phyloP scores from a whole-genome alignment of 163 green algal genomes.

The Coccomyxa subellipsoidea region DNA sequence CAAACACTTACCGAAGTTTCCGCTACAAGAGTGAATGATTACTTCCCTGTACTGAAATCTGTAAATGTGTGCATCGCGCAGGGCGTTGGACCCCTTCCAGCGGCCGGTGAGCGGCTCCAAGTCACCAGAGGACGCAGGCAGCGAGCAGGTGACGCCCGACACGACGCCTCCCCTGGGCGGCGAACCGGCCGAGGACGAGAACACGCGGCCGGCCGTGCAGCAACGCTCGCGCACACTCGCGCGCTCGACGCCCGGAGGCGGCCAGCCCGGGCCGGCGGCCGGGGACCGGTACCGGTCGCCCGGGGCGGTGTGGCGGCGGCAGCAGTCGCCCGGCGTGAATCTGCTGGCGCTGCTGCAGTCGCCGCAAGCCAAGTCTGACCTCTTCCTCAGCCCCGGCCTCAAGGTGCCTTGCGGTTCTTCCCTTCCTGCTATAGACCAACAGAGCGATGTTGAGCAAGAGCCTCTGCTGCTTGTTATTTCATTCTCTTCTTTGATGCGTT shows the following conservation, averaged over 20 bases:
- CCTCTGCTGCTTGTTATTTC: not conserved
- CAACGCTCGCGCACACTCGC: not conserved
- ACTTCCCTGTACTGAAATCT: too few species aligned
- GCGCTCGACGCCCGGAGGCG: not conserved
- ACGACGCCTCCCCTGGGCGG: not conserved
- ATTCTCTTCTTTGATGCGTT: too few species aligned
- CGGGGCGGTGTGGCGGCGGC: not conserved
- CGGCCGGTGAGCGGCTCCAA: not conserved
- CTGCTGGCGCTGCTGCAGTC: constrained; percentile 1
- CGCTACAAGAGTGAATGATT: too few species aligned
- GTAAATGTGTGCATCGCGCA: not conserved
- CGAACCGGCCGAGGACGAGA: not conserved
- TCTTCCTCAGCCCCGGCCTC: not conserved
- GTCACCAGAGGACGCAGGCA: not conserved
- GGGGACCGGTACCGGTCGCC: not conserved
- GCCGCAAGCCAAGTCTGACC: not conserved
- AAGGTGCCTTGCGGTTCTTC: not conserved
- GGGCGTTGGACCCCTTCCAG: not conserved
- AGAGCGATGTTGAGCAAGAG: not conserved
- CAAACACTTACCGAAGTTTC: too few species aligned
- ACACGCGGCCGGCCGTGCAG: not conserved
- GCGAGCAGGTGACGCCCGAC: not conserved
- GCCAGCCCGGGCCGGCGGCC: not conserved
- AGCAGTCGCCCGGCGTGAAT: not conserved
- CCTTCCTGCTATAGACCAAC: not conserved